A percentile compares a stretch with the other conserved stretches of the same genome.
These are phyloP conservation scores for Clonostachys rhizophaga DNA, from an alignment of 2,329 filamentous ascomycete genomes.

Conservation along the genomic window DNA sequence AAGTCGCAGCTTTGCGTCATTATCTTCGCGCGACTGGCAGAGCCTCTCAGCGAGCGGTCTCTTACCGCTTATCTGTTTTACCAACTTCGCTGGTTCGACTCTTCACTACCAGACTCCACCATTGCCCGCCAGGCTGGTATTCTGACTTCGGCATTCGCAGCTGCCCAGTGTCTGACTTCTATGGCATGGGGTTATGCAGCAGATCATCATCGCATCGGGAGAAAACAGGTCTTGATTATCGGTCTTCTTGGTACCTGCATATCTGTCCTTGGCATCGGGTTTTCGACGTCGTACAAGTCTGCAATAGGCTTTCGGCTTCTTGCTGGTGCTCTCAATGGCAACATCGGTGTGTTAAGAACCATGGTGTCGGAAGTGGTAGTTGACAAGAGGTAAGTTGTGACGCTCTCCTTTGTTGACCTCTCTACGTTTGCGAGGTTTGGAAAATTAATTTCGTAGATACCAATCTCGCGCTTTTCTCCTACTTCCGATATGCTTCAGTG, in stretches of 20 bases:
- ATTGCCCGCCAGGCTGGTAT: constrained; percentile 74
- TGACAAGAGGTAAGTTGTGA: not conserved
- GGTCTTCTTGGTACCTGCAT: constrained; percentile 64
- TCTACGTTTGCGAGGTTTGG: constrained; percentile 25
- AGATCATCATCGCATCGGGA: constrained; percentile 53
- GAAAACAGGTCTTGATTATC: constrained; percentile 67
- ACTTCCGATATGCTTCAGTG: constrained; percentile 41
- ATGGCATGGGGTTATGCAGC: constrained; percentile 69
- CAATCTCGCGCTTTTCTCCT: constrained; percentile 42
- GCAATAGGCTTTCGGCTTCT: constrained; percentile 62
- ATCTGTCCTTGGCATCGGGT: constrained; percentile 68
- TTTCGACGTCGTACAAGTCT: constrained; percentile 58
- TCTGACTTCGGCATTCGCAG: constrained; percentile 71
- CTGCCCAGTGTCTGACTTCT: constrained; percentile 72
- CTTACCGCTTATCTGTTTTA: constrained; percentile 73
- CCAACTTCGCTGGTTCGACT: constrained; percentile 69
- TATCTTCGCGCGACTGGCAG: constrained; percentile 68
- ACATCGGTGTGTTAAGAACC: constrained; percentile 39
- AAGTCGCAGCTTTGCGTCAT: constrained; percentile 72
- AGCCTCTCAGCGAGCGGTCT: constrained; percentile 21
- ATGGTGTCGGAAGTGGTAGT: constrained; percentile 12
- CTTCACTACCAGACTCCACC: constrained; percentile 46
- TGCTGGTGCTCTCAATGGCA: constrained; percentile 52
- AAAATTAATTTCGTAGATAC: constrained; percentile 19
- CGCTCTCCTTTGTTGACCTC: not conserved